These are phyloP conservation scores for Cyclotella sp. DNA, from an alignment of 108 stramenopile genomes.

Conservation along the genomic window DNA sequence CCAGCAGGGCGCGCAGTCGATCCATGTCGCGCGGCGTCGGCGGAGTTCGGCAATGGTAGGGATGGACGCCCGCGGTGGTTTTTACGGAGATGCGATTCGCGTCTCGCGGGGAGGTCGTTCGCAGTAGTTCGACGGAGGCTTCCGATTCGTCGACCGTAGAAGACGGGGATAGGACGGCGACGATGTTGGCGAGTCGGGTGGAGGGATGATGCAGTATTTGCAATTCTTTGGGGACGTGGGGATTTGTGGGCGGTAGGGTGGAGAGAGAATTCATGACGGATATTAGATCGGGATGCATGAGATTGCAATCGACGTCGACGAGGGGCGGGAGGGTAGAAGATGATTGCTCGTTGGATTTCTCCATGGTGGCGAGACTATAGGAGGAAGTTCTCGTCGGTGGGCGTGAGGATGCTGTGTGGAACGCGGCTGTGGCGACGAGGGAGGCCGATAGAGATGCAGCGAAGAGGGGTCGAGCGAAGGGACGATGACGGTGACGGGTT, in stretches of 20 bases:
- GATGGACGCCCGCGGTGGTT: slow-evolving; percentile 82
- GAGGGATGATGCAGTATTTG: slow-evolving; percentile 54
- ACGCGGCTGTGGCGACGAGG: too few relatives aligned
- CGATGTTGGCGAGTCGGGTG: slow-evolving; percentile 53
- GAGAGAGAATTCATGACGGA: slow-evolving; percentile 26
- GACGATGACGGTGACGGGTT: too few relatives aligned
- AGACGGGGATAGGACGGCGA: slow-evolving; percentile 75
- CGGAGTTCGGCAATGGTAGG: slow-evolving; percentile 62
- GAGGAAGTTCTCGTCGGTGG: too few relatives aligned
- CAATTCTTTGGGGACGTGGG: not conserved
- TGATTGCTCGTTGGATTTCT: not conserved
- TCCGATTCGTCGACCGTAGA: slow-evolving; percentile 73
- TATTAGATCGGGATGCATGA: slow-evolving; percentile 30
- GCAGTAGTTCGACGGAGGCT: slow-evolving; percentile 20
- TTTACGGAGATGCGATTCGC: slow-evolving; percentile 37
- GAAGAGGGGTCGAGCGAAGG: too few relatives aligned
- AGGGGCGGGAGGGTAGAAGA: too few relatives aligned
- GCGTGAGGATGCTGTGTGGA: too few relatives aligned
- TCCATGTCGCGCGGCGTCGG: slow-evolving; percentile 12
- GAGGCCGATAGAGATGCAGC: too few relatives aligned
- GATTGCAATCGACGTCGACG: slow-evolving; percentile 41
- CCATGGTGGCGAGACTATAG: too few relatives aligned
- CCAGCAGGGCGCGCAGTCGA: slow-evolving; percentile 28
- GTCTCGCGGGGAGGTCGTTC: slow-evolving; percentile 20
- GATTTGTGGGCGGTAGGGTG: not conserved